Base-by-base conservation (phyloP, 2,329 filamentous ascomycete genomes). In the Colletotrichum liaoningense region DNA sequence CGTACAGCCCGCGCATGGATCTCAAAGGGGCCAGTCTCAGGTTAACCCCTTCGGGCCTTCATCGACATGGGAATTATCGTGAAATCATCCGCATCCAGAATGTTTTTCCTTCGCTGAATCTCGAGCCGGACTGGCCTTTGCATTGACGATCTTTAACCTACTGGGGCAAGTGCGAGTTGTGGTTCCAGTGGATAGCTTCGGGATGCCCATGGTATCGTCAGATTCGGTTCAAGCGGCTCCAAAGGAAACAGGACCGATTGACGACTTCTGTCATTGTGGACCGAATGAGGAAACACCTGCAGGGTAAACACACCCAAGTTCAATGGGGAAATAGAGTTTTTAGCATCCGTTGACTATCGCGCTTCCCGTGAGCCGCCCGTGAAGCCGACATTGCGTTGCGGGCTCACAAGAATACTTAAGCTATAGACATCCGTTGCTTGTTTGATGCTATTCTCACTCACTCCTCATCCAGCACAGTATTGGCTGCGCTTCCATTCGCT, bases 401-500 rank as follows among this genome's bases (percentile, higher is more conserved):
- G 24, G 28, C 42, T 46, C 16, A 19, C 42, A 64, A 14, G 22
- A 11, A n/a, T 73, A 73, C 54, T 55, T 73, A 69, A 73, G 35
- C 19, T 56, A 16, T 64, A n/a, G 59, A 16, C 26, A n/a, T 46
- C 70, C 42, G 56, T 26, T 19, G 42, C 42, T 63, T 38, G 22
- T 24, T 63, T 65, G 46, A 55, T 24, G 16, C 33, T 35, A 69
- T 73, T 38, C 35, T 28, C 67, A 54, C 42, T 60, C 70, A 5
- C 63, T 38, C 70, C 30, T 46, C 49, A 60, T 22, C 60, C 66
- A 70, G 33, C 56, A 60, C 28, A 69, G 60, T 49, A 46, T 70
- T 35, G 26, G 8, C 60, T 65, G 55, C 35, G 70, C 67, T 62
- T 65, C 28, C 70, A 54, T 63, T 72, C 49, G 66, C 67, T 70